Evolutionary conservation across 805 yeast species (phyloP).

Genomic region (Ascoidea rubescens): DNA sequence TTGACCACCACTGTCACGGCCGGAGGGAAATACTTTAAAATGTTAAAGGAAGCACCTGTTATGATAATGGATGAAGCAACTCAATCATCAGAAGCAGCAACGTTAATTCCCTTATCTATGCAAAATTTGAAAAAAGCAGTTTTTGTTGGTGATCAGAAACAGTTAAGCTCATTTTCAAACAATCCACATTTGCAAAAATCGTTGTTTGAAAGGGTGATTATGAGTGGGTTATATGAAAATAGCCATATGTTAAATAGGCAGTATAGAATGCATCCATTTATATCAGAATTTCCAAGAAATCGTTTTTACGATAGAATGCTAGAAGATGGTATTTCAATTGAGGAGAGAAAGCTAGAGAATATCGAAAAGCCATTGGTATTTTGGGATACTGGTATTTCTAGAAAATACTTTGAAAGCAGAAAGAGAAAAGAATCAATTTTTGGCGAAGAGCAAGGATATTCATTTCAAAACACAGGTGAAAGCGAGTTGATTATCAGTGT

Average conservation of each 20-base stretch:
- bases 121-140: constrained; percentile 53
- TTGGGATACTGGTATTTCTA: constrained; percentile 41
- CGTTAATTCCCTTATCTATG: constrained; percentile 58
- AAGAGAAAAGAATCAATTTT: constrained; percentile 24
- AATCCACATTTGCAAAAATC: constrained; percentile 55
- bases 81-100: constrained; percentile 61
- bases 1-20: constrained; percentile 64
- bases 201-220: constrained; percentile 50
- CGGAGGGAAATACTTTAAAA: constrained; percentile 50
- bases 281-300: constrained; percentile 43
- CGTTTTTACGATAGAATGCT: constrained; percentile 35
- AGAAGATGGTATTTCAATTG: constrained; percentile 44
- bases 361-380: constrained; percentile 43
- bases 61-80: constrained; percentile 74
- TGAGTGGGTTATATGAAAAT: constrained; percentile 35
- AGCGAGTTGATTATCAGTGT: constrained; percentile 31
- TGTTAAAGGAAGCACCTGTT: constrained; percentile 40
- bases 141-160: constrained; percentile 67
- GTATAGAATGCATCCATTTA: constrained; percentile 54
- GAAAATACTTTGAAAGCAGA: constrained; percentile 34
- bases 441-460: constrained; percentile 38
- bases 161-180: constrained; percentile 57
- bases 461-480: constrained; percentile 45
- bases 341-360: constrained; percentile 30
- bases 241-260: constrained; percentile 62